phyloP scores from a whole-genome alignment of 192 early-diverging fungal genomes.

The Irineochytrium annulatum region DNA sequence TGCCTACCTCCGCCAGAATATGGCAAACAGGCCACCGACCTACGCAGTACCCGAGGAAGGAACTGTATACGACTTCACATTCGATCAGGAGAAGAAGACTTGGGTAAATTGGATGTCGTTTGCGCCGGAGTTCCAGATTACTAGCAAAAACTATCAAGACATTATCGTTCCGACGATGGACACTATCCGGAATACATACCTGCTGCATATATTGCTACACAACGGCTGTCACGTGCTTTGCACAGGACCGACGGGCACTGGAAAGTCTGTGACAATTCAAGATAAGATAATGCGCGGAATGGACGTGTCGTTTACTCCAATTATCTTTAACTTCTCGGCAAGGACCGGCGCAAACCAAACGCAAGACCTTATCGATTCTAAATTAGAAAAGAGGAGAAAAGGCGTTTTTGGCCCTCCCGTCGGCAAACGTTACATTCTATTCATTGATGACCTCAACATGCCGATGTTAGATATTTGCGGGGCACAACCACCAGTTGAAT shows the following conservation, averaged over 20 bases:
- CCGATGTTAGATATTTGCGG: slow-evolving; percentile 55
- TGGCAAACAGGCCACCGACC: slow-evolving; percentile 14
- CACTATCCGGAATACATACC: slow-evolving; percentile 54
- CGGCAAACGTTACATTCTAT: slow-evolving; percentile 53
- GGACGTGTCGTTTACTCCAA: slow-evolving; percentile 40
- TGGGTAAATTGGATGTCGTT: slow-evolving; percentile 55
- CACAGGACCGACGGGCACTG: slow-evolving; percentile 58
- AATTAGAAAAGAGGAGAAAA: slow-evolving; percentile 59
- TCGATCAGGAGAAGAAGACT: slow-evolving; percentile 33
- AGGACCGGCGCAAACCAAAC: slow-evolving; percentile 58
- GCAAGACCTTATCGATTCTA: slow-evolving; percentile 61
- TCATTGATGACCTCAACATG: slow-evolving; percentile 66
- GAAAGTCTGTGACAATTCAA: slow-evolving; percentile 58
- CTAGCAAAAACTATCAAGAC: slow-evolving; percentile 38
- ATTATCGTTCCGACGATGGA: slow-evolving; percentile 60
- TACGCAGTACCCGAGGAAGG: slow-evolving; percentile 37
- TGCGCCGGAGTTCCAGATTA: slow-evolving; percentile 42
- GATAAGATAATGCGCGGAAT: slow-evolving; percentile 56
- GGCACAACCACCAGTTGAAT: slow-evolving; percentile 62
- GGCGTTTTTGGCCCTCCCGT: slow-evolving; percentile 62
- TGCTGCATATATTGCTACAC: slow-evolving; percentile 47
- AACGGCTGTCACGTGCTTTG: slow-evolving; percentile 52
- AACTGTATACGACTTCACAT: slow-evolving; percentile 52
- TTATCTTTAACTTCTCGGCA: slow-evolving; percentile 59
- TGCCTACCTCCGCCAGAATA: slow-evolving; percentile 34